Evolutionary conservation across 2,329 filamentous ascomycete species (phyloP), one percentile per base, ranked within the genome.

Genomic region (Raffaelea ambrosiae): DNA sequence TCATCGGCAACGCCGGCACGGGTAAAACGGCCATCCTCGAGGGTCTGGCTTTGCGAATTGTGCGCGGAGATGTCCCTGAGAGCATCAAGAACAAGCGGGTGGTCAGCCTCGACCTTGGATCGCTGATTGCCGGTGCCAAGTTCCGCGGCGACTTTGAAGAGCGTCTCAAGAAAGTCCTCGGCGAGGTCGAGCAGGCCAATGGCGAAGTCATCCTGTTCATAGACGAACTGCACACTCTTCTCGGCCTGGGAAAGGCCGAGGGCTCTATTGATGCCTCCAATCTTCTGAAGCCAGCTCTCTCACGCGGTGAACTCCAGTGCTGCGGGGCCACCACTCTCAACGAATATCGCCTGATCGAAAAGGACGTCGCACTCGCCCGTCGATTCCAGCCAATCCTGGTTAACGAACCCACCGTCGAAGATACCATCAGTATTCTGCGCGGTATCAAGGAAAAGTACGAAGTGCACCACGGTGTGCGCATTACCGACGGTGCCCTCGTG

Each of bases 371-470:
- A 0, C 71, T 98, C 19, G 93, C 93, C 9, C 76, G 93, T 56
- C 79, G 93, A 51, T 97, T 98, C 64, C 93, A 98, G 59, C 90
- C 93, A 0, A 95, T 98, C 49, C 67, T 88, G 33, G 89, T 98
- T n/a, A 86, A 83, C 51, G 93, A 98, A 59, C 93, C 93, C 0
- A 84, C 81, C 0, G 90, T 97, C 1, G 81, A 88, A 56, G 90
- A 96, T 56, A 96, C 93, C 0, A 90, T 98, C 52, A 95, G 88
- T 44, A 97, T 98, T 49, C 72, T 98, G 1, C 82, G 93, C 59
- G 93, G 91, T 43, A 96, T 98, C 70, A 97, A 97, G 62, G 90
- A 97, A 60, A 88, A 89, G 55, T 98, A 98, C 59, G 93, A 97
- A 64, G 88, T 97, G 0, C 93, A 97, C 56, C 93, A 98, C 60